A percentile compares a stretch with the other conserved stretches of the same genome.
phyloP scores from a whole-genome alignment of 2,329 filamentous ascomycete species.

The Celoporthe dispersa region DNA sequence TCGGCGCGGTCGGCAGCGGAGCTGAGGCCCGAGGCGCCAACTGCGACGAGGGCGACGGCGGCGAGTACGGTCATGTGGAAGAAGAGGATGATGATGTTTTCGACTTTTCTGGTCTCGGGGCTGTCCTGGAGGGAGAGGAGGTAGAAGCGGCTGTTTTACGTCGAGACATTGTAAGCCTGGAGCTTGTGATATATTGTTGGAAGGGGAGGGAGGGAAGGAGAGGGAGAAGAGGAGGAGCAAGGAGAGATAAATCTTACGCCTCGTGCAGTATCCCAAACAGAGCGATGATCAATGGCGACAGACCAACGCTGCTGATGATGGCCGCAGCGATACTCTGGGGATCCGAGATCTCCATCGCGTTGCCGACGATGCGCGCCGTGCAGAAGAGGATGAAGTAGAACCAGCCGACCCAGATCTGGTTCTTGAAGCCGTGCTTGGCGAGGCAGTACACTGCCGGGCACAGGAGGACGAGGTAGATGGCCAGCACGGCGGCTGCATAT shows the following conservation, averaged over 20 bases:
- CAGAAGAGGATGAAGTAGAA: constrained; percentile 45
- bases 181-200: background rate
- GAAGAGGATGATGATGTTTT: constrained; percentile 27
- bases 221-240: background rate
- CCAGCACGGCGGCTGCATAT: constrained; percentile 37
- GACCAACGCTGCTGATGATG: constrained; percentile 43
- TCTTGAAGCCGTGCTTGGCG: constrained; percentile 39
- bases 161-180: no score
- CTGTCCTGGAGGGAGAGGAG: background rate
- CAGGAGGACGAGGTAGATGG: constrained; percentile 42
- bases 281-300: constrained; percentile 43
- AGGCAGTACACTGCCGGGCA: constrained; percentile 39
- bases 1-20: constrained; percentile 16
- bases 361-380: constrained; percentile 42
- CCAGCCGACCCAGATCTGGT: constrained; percentile 43
- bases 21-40: constrained; percentile 32
- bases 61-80: constrained; percentile 35
- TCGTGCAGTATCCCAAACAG: constrained; percentile 42
- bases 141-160: constrained; percentile 11
- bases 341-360: constrained; percentile 36
- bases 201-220: constrained; percentile 5
- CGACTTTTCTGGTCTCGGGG: constrained; percentile 4
- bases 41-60: constrained; percentile 35
- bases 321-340: constrained; percentile 35
- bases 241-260: constrained; percentile 34